phyloP scores from a whole-genome alignment of 331 rosid species.

The Rosa hybrid region DNA sequence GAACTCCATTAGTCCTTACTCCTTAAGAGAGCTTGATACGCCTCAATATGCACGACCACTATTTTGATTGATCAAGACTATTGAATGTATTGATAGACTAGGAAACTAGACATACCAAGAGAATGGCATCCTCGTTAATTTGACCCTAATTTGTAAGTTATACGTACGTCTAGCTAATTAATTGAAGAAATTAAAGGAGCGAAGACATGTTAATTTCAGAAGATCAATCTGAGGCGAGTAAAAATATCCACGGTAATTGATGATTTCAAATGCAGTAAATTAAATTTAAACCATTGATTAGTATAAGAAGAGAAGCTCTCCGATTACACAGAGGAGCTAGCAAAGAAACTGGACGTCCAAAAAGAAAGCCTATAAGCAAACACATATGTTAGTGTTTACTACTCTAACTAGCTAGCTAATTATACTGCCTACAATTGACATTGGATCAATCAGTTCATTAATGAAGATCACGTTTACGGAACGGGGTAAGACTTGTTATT shows the following conservation, averaged over 20 bases:
- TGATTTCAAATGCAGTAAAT: neutral
- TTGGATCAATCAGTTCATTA: neutral
- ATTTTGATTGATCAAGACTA: no score
- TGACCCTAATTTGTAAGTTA: no score
- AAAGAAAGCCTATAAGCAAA: neutral
- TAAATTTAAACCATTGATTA: neutral
- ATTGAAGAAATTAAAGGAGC: neutral
- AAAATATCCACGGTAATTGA: neutral
- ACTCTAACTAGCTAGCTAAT: neutral
- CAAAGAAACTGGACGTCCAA: neutral
- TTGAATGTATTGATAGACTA: no score
- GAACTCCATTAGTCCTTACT: no score
- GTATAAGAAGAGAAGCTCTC: neutral
- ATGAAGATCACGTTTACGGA: constrained; percentile 36
- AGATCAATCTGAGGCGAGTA: neutral
- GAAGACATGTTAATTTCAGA: neutral
- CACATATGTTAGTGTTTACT: neutral
- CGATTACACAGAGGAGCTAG: constrained; percentile 15
- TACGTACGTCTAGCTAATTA: no score
- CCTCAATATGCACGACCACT: no score
- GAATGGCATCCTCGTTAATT: no score
- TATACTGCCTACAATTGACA: neutral
- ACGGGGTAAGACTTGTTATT: constrained; percentile 72
- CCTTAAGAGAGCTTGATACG: no score
- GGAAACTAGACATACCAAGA: no score